These are phyloP conservation scores for Mycena capillaripes DNA, from an alignment of 768 basidiomycete genomes.

Conservation along the genomic window DNA sequence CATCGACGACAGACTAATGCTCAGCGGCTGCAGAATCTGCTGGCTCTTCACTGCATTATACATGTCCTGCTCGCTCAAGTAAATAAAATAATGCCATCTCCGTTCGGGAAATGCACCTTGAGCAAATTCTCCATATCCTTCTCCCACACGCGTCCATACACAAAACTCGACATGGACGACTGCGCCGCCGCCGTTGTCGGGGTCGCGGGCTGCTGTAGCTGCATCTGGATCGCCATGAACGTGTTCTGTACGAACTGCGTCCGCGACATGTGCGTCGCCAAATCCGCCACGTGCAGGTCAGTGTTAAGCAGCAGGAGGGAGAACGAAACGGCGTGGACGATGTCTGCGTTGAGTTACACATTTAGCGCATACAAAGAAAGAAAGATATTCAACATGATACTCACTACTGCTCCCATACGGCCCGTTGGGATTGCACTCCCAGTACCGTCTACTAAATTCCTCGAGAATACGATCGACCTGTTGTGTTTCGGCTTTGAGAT, in stretches of 20 bases:
- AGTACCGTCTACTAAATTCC: conserved; percentile 91
- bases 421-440: conserved; percentile 87
- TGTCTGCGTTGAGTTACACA: conserved; percentile 71
- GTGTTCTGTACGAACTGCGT: conserved; percentile 95
- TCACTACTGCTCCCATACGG: conserved; percentile 89
- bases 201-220: no score
- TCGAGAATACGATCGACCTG: conserved; percentile 98
- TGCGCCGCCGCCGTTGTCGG: conserved; percentile 65
- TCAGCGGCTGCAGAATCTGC: conserved; percentile 89
- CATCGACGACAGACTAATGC: conserved; percentile 65
- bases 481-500: conserved; percentile 95
- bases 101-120: conserved; percentile 79
- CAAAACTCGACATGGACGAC: conserved; percentile 60
- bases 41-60: conserved; percentile 92
- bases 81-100: not conserved
- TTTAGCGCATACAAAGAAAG: not conserved
- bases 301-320: conserved; percentile 96
- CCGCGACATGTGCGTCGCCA: conserved; percentile 90
- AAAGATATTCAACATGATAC: conserved; percentile 43
- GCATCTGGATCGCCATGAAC: conserved; percentile 86
- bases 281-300: conserved; percentile 95
- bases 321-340: conserved; percentile 96
- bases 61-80: conserved; percentile 77
- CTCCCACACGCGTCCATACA: conserved; percentile 85
- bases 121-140: conserved; percentile 87